Evolutionary conservation across 176 grass and related monocot genomes (phyloP).

Genomic region (Metroxylon sagu): DNA sequence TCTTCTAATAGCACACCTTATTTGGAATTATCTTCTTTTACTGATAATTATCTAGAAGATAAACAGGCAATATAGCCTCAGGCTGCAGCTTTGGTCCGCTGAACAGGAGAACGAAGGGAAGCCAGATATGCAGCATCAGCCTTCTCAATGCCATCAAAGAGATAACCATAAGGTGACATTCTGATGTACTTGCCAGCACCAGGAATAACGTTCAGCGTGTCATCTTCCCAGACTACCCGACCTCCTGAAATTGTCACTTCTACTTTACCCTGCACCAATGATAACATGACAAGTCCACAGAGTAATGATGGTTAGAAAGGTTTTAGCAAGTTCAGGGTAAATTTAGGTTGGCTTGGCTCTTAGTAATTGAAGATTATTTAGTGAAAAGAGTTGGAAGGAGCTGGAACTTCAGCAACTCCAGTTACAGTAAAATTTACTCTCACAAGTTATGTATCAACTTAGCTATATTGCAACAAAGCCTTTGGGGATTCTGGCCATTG

Average conservation of each 20-base stretch:
- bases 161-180: conserved; percentile 59
- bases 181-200: conserved; percentile 69
- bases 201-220: conserved; percentile 41
- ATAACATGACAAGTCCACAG: not conserved
- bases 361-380: no score
- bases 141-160: conserved; percentile 83
- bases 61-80: not conserved
- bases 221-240: conserved; percentile 74
- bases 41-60: no score
- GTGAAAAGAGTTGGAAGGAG: no score
- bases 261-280: conserved; percentile 61
- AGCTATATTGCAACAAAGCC: no score
- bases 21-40: no score
- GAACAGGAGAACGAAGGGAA: conserved; percentile 71
- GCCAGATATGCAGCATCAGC: conserved; percentile 48
- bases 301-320: not conserved
- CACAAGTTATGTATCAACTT: no score
- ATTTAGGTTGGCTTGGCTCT: no score
- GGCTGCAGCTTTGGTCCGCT: conserved; percentile 26
- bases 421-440: no score
- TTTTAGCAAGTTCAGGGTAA: not conserved
- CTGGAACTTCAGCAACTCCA: no score
- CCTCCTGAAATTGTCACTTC: conserved; percentile 84
- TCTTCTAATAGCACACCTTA: no score
- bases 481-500: no score